These are phyloP conservation scores for Erythrobasidium hasegawianum DNA, from an alignment of 1,284 basidiomycete species.

Conservation along the genomic window DNA sequence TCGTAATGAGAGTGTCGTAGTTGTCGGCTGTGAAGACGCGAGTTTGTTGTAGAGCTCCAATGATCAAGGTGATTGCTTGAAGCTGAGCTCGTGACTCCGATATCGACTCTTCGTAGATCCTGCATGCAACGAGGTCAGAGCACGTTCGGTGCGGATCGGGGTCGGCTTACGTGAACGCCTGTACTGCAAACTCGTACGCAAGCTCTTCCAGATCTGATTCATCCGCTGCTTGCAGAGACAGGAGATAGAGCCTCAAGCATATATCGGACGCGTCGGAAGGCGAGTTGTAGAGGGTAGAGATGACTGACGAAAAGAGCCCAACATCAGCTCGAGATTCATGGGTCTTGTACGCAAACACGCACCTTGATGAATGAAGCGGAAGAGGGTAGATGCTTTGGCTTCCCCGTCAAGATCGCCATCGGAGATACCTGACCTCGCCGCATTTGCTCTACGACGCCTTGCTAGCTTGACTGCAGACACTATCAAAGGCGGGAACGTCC, in stretches of 20 bases:
- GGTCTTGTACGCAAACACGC: too few species aligned
- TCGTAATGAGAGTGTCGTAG: conserved; percentile 91
- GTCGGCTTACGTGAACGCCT: conserved; percentile 31
- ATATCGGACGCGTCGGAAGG: conserved; percentile 78
- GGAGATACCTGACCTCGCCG: background rate
- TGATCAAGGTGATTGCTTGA: conserved; percentile 87
- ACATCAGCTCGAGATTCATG: too few species aligned
- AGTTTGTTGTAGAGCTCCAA: conserved; percentile 76
- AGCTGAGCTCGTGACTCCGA: conserved; percentile 87
- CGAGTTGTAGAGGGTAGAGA: conserved; percentile 80
- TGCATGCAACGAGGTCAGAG: conserved; percentile 75
- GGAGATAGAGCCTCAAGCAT: conserved; percentile 83
- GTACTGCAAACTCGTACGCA: conserved; percentile 87
- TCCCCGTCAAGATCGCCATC: conserved; percentile 55
- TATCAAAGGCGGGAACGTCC: conserved; percentile 89
- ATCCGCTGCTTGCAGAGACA: conserved; percentile 85
- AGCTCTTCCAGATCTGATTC: conserved; percentile 90
- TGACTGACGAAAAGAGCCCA: conserved; percentile 53
- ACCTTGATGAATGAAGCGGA: conserved; percentile 81
- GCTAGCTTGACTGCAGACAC: conserved; percentile 85
- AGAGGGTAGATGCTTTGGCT: conserved; percentile 69
- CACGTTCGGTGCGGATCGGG: too few species aligned
- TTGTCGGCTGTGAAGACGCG: conserved; percentile 84
- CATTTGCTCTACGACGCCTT: conserved; percentile 53
- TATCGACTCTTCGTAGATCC: conserved; percentile 91